These are phyloP conservation scores for Neofusicoccum laricinum DNA, from an alignment of 2,329 filamentous ascomycete species.

Conservation along the genomic window DNA sequence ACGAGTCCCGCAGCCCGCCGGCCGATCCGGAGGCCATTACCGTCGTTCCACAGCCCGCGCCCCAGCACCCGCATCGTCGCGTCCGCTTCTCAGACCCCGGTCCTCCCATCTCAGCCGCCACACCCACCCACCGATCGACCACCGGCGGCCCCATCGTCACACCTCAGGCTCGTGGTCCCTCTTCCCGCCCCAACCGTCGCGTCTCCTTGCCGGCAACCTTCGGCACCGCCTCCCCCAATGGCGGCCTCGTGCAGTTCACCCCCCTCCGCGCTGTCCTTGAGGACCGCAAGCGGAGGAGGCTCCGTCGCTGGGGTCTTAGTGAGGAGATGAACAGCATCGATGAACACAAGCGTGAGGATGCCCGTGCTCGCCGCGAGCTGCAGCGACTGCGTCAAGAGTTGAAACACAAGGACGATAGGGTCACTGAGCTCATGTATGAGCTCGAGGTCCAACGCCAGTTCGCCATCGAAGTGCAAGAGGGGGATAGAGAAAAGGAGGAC, in stretches of 20 bases:
- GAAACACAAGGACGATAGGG: constrained; percentile 30
- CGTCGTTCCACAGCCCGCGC: constrained; percentile 12
- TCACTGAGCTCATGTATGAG: constrained; percentile 31
- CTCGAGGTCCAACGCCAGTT: constrained; percentile 38
- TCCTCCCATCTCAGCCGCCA: constrained; percentile 20
- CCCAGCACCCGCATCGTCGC: constrained; percentile 22
- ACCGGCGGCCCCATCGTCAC: neutral
- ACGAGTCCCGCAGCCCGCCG: constrained; percentile 21
- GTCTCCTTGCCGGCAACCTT: constrained; percentile 10
- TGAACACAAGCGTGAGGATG: constrained; percentile 35
- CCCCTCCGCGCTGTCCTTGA: constrained; percentile 34
- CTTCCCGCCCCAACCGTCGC: constrained; percentile 8
- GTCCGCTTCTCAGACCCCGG: constrained; percentile 34
- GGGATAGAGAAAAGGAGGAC: constrained; percentile 31
- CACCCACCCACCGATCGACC: constrained; percentile 15
- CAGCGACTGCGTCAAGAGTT: constrained; percentile 37
- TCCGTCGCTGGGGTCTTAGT: constrained; percentile 40
- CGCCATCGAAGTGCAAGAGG: constrained; percentile 38
- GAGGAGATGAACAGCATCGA: constrained; percentile 41
- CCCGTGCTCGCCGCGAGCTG: constrained; percentile 31
- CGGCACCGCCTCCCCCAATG: constrained; percentile 11
- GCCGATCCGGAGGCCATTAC: constrained; percentile 24
- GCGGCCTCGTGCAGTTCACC: constrained; percentile 29
- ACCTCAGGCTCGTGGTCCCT: neutral
- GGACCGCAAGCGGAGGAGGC: constrained; percentile 34